Base-by-base conservation (phyloP, 1,284 basidiomycete genomes). In the Rhizopogon parksii region DNA sequence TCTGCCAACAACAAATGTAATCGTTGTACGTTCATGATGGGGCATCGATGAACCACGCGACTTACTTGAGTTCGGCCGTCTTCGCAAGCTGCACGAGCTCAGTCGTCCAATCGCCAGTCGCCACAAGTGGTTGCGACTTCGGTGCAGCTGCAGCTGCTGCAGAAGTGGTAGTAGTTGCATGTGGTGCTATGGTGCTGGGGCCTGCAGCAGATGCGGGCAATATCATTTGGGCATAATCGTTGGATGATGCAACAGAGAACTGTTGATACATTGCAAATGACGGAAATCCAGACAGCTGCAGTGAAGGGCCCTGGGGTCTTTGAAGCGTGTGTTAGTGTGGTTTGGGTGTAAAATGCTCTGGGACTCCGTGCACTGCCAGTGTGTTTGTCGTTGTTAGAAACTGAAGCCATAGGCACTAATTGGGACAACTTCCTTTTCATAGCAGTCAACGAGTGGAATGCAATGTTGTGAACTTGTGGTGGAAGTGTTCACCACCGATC, bases 31-130 rank as follows among this genome's bases (percentile, higher is more conserved):
- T 24, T 24, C 21, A 24, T 24, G 21, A 24, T 21, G 21, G 21
- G 21, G 57, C 50, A 4, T 47, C 4, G n/a, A 47, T 8, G 14
- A 47, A 11, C 17, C 27, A 42, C 50, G 45, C 47, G 11, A 69
- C 79, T 59, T 65, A 89, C 86, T 89, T 89, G 59, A 89, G 74
- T 62, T 89, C 87, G 14, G 88, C 87, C 0, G 84, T 88, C 71
- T 85, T 88, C 3, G 87, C 87, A 17, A 89, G 75, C 54, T 88
- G 85, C 43, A 90, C 83, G 40, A 90, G 76, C 67, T 88, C 85
- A 60, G 84, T 85, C 32, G 85, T 88, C 87, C 87, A 90, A 66
- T 90, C 85, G 6, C 86, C 86, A 15, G 80, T 81, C 4, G 86
- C 84, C 46, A 88, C 72, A 47, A 88, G 68, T 12, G 83, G 82